phyloP scores from a whole-genome alignment of 768 basidiomycete species.

The Fomitopsis pulvina region DNA sequence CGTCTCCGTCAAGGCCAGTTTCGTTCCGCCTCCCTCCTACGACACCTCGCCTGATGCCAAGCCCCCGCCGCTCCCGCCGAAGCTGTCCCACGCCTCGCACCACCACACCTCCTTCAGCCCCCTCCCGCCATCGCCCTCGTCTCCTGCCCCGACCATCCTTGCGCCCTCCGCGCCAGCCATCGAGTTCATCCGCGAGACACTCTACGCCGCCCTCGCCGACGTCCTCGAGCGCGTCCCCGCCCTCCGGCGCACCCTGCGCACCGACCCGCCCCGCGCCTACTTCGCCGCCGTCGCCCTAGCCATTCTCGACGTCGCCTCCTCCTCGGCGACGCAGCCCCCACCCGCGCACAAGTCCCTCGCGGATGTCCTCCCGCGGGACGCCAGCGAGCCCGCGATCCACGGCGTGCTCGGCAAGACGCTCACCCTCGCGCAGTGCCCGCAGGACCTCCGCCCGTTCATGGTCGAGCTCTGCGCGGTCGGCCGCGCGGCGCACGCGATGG shows the following conservation, averaged over 20 bases:
- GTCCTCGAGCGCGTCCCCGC: conserved; percentile 49
- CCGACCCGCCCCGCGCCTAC: conserved; percentile 69
- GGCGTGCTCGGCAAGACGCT: conserved; percentile 55
- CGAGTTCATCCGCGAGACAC: conserved; percentile 77
- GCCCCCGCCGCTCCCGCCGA: conserved; percentile 19
- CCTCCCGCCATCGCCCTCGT: conserved; percentile 10
- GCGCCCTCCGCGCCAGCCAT: conserved; percentile 49
- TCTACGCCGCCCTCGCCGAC: conserved; percentile 77
- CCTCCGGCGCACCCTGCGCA: conserved; percentile 48
- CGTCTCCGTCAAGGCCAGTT: conserved; percentile 43
- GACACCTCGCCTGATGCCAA: conserved; percentile 22
- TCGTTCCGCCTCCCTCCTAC: conserved; percentile 68
- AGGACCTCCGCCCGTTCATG: conserved; percentile 61
- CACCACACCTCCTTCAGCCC: conserved; percentile 21
- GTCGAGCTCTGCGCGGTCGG: conserved; percentile 12
- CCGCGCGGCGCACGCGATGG: conserved; percentile 7
- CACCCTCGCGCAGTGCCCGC: conserved; percentile 55
- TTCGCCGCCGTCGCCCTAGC: conserved; percentile 72
- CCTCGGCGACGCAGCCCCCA: conserved; percentile 41
- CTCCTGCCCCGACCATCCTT: conserved; percentile 24
- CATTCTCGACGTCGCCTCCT: conserved; percentile 59
- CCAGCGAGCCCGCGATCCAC: conserved; percentile 17
- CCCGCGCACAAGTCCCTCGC: conserved; percentile 8
- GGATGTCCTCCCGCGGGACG: conserved; percentile 5
- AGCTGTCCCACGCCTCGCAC: conserved; percentile 17